phyloP scores from a whole-genome alignment of 2,329 filamentous ascomycete genomes.

The Exophiala alcalophila region DNA sequence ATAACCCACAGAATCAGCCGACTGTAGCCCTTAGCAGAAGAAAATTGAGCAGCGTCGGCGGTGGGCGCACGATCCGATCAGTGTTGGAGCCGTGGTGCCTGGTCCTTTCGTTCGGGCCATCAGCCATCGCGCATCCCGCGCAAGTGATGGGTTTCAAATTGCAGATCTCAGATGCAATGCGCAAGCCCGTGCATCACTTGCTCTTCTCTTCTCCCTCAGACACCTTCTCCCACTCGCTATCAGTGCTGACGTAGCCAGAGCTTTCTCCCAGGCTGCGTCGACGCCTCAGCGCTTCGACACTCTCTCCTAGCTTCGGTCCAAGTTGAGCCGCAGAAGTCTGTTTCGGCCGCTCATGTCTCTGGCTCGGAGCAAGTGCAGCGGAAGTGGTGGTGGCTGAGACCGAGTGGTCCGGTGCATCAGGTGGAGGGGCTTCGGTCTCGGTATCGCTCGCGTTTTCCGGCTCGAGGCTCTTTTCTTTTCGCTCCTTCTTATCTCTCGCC shows the following conservation, averaged over 20 bases:
- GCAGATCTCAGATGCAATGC: background rate
- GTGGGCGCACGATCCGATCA: no score
- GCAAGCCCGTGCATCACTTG: conserved; percentile 10
- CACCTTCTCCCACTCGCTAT: conserved; percentile 97
- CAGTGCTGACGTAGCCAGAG: conserved; percentile 68
- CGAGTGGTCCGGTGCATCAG: background rate
- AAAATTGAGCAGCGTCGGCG: no score
- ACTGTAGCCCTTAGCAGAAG: no score
- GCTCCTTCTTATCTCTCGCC: conserved; percentile 42
- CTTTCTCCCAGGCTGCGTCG: conserved; percentile 48
- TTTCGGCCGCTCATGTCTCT: conserved; percentile 21
- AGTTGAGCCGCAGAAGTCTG: conserved; percentile 13
- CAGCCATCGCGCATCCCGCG: no score
- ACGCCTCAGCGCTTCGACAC: conserved; percentile 45
- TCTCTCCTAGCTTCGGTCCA: conserved; percentile 48
- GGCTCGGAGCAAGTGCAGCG: conserved; percentile 12
- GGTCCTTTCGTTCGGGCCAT: no score
- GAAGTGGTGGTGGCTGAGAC: conserved; percentile 14
- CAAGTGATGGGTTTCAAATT: background rate
- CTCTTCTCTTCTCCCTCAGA: conserved; percentile 55
- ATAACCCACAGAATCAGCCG: no score
- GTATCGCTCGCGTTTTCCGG: conserved; percentile 33
- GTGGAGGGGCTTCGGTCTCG: conserved; percentile 39
- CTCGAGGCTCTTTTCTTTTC: conserved; percentile 43
- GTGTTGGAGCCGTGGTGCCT: no score